phyloP scores from a whole-genome alignment of 1,284 basidiomycete genomes.

The Cerrena zonata region DNA sequence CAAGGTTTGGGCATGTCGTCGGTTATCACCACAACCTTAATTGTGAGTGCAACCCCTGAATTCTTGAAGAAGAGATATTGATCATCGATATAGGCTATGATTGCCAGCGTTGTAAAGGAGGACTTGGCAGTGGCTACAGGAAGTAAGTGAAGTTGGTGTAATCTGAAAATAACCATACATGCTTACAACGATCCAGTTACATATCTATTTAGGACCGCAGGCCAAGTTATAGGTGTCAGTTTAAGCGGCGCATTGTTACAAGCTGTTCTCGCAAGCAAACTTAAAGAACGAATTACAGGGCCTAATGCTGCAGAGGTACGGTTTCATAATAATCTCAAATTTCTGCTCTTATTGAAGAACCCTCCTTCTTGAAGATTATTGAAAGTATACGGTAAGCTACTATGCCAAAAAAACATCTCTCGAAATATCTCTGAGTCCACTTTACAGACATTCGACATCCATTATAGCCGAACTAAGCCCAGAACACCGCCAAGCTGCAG shows the following conservation, averaged over 20 bases:
- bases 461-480: constrained; percentile 72
- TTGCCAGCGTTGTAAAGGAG: constrained; percentile 72
- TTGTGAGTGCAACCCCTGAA: constrained; percentile 47
- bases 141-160: no score
- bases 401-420: constrained; percentile 1
- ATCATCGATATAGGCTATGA: constrained; percentile 60
- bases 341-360: not conserved
- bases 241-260: constrained; percentile 79
- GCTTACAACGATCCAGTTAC: constrained; percentile 51
- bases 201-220: constrained; percentile 84
- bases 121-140: constrained; percentile 84
- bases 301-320: constrained; percentile 63
- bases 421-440: not conserved
- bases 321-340: constrained; percentile 5
- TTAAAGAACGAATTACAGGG: constrained; percentile 70
- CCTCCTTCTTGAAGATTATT: constrained; percentile 48
- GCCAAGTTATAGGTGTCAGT: constrained; percentile 86
- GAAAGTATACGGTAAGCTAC: constrained; percentile 56
- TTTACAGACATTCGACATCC: constrained; percentile 68
- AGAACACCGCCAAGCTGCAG: constrained; percentile 58
- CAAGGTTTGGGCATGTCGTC: constrained; percentile 80
- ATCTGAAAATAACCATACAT: constrained; percentile 3
- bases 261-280: constrained; percentile 61
- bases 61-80: not conserved
- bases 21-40: constrained; percentile 77